phyloP scores from a whole-genome alignment of 164 flowering plant genomes.

The Macadamia tetraphylla region DNA sequence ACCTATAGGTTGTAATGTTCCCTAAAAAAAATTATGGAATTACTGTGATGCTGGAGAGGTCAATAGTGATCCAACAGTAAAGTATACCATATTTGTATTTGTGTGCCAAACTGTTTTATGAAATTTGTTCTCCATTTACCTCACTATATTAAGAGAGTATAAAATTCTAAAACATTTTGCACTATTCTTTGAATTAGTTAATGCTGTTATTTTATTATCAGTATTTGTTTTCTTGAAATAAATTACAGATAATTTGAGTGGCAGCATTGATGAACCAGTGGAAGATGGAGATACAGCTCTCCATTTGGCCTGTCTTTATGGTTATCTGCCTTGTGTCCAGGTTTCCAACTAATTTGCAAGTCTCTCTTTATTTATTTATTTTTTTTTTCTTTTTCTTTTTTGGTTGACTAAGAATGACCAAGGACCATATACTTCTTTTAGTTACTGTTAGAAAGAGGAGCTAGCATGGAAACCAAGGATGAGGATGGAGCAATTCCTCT shows the following conservation, averaged over 20 bases:
- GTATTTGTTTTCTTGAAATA: no score
- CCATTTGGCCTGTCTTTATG: conserved; percentile 85
- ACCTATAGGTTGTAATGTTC: no score
- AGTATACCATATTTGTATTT: no score
- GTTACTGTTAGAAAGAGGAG: conserved; percentile 87
- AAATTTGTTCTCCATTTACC: no score
- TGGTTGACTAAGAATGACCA: not conserved
- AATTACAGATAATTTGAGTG: conserved; percentile 57
- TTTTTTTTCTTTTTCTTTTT: not conserved
- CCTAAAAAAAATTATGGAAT: no score
- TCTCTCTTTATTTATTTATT: not conserved
- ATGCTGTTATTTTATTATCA: no score
- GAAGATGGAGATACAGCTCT: conserved; percentile 91
- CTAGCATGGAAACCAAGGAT: conserved; percentile 66
- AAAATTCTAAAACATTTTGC: no score
- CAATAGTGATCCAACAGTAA: no score
- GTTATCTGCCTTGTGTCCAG: conserved; percentile 67
- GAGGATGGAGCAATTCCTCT: conserved; percentile 95
- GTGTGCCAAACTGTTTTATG: no score
- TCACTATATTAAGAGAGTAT: no score
- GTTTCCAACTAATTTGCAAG: conserved; percentile 19
- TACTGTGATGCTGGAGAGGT: no score
- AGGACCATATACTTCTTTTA: conserved; percentile 15
- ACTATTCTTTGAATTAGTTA: no score
- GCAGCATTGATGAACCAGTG: conserved; percentile 65